phyloP scores from a whole-genome alignment of 1,284 basidiomycete genomes.

The Cryptococcus sp. region DNA sequence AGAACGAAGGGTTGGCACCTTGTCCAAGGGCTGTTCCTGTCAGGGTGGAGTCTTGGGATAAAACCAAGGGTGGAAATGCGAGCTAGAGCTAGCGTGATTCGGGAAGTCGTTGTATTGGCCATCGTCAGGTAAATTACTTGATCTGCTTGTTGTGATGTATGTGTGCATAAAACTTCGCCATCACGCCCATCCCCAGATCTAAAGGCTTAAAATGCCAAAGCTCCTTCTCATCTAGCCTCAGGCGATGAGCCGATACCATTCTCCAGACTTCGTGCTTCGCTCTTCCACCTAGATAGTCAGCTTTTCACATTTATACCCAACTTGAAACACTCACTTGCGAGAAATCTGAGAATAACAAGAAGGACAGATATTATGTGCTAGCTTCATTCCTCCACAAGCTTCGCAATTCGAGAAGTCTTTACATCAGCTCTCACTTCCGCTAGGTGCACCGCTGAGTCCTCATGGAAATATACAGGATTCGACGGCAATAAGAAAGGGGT shows the following conservation, averaged over 20 bases:
- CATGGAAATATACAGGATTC: too few relatives aligned
- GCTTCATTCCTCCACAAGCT: slow-evolving; percentile 83
- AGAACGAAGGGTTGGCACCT: slow-evolving; percentile 18
- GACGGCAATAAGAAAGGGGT: too few relatives aligned
- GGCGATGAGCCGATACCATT: too few relatives aligned
- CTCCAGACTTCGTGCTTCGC: slow-evolving; percentile 8
- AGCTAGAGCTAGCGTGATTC: too few relatives aligned
- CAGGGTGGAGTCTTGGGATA: neutral
- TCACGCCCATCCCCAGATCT: too few relatives aligned
- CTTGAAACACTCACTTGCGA: slow-evolving; percentile 46
- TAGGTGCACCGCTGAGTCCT: too few relatives aligned
- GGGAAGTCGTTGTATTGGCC: too few relatives aligned
- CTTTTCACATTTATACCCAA: neutral
- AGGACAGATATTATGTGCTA: slow-evolving; percentile 83
- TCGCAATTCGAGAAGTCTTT: slow-evolving; percentile 86
- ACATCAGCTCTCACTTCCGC: neutral
- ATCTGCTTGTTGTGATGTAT: too few relatives aligned
- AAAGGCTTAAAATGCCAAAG: too few relatives aligned
- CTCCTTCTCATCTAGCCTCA: too few relatives aligned
- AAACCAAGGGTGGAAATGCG: neutral
- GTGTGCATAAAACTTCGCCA: too few relatives aligned
- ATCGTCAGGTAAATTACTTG: too few relatives aligned
- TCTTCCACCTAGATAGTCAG: slow-evolving; percentile 13
- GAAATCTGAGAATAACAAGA: slow-evolving; percentile 76
- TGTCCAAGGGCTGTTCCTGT: slow-evolving; percentile 16